A percentile compares a stretch with the other conserved stretches of the same genome.
Evolutionary conservation across 202 grass and related monocot species (phyloP).

Genomic region (Bolboschoenoplectus hybrid): DNA sequence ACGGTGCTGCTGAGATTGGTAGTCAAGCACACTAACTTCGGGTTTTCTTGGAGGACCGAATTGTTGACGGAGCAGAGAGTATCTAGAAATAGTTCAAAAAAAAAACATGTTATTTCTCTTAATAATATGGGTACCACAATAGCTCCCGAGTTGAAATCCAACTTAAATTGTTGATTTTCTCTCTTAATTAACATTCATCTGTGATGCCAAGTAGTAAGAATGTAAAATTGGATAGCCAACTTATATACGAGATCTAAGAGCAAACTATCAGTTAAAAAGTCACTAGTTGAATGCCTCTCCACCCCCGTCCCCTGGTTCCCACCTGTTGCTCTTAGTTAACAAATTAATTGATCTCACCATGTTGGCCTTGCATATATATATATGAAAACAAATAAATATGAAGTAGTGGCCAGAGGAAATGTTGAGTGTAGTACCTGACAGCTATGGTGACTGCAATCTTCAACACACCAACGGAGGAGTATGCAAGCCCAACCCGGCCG

Average conservation of each 20-base stretch:
- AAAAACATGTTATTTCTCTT: not conserved
- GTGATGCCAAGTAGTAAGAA: not conserved
- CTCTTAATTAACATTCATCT: slow-evolving; percentile 6
- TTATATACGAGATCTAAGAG: not conserved
- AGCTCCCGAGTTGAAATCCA: not conserved
- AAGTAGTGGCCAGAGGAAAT: not conserved
- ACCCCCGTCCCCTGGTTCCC: not conserved
- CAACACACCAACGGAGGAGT: slow-evolving; percentile 74
- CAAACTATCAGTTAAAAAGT: not conserved
- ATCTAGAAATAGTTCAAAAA: slow-evolving; percentile 33
- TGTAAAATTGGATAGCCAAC: not conserved
- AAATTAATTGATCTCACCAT: not conserved
- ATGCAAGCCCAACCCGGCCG: slow-evolving; percentile 80
- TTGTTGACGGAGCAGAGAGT: slow-evolving; percentile 92
- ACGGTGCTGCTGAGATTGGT: slow-evolving; percentile 94
- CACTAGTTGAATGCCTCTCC: not conserved
- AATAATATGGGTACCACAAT: not conserved
- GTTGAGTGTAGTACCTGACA: slow-evolving; percentile 43
- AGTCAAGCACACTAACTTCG: slow-evolving; percentile 88
- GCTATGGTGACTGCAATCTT: slow-evolving; percentile 90
- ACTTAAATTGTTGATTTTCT: slow-evolving; percentile 16
- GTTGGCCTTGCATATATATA: not conserved
- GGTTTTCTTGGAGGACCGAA: slow-evolving; percentile 89
- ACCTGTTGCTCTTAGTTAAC: slow-evolving; percentile 6
- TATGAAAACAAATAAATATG: not conserved